Conservation (phyloP, 1,139 yeast genomes). For the Debaryomycetaceae sp. region DNA sequence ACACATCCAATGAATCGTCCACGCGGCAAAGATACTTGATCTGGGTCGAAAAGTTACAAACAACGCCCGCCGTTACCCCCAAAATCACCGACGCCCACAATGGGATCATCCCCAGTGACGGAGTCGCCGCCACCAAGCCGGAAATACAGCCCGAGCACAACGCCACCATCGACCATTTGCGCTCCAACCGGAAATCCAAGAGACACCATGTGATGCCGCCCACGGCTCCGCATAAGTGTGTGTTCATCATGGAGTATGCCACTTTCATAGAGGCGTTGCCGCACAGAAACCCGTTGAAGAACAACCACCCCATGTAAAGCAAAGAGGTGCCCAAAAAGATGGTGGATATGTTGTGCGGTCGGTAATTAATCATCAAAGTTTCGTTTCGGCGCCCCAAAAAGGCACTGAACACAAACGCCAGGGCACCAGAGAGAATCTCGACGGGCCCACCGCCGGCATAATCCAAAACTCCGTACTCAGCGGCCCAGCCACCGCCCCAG, state of each 20-base stretch:
- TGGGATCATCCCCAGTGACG: constrained; percentile 87
- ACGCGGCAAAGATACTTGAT: constrained; percentile 75
- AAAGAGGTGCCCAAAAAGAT: constrained; percentile 70
- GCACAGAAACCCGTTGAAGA: constrained; percentile 83
- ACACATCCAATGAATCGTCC: constrained; percentile 90
- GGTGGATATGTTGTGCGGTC: constrained; percentile 92
- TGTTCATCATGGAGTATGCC: constrained; percentile 83
- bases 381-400: constrained; percentile 83
- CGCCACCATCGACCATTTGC: constrained; percentile 93
- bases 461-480: constrained; percentile 84
- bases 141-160: constrained; percentile 93
- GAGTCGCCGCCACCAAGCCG: constrained; percentile 95
- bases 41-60: constrained; percentile 88
- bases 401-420: constrained; percentile 81
- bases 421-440: constrained; percentile 86
- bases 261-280: constrained; percentile 62
- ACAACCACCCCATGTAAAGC: constrained; percentile 77
- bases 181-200: constrained; percentile 81
- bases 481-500: constrained; percentile 96
- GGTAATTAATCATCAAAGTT: constrained; percentile 77
- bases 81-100: constrained; percentile 86
- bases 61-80: constrained; percentile 75
- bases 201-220: constrained; percentile 94
- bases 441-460: constrained; percentile 99
- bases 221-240: constrained; percentile 83